Base-by-base conservation (phyloP, 257 asterid genomes). In the Plantago ovata region DNA sequence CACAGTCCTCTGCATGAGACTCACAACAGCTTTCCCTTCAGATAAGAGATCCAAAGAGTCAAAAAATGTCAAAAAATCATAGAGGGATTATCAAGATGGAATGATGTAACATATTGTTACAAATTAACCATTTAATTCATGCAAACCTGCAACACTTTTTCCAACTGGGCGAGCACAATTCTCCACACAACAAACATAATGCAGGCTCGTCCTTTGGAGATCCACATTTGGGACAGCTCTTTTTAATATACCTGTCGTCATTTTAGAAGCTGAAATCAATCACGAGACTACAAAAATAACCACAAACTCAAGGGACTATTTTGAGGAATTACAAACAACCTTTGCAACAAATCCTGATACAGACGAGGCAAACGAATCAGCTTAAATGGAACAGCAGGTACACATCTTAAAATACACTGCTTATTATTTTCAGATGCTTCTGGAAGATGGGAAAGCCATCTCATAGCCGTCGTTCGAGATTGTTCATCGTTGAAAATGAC, bases 101-200 rank as follows among this genome's bases (percentile, higher is more conserved):
- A 21, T 38, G 39, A 23, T 10, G 1, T 1, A 28, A 28, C 7
- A 28, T 6, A 3, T 28, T 28, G 36, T 28, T 28, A 28, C 7
- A 28, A 8, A 28, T 28, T 28, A 28, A 28, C 4, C 36, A 28
- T 28, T 39, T 33, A 66, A 33, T 47, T 46, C 38, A 57, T 43
- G 69, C 40, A 50, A 49, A 92, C 99, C 99, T 89, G 99, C 99
- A 93, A 80, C 97, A 89, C 8, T 76, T 58, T 70, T 67, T 89
- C 99, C 94, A 84, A 73, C 48, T 81, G 11, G 94, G 95, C 1
- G 99, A 89, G 86, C 99, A 93, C 78, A 93, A 56, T 81, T 80
- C 86, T 62, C 97, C 96, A 60, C 99, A 93, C 38, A 93, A 65
- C 73, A 93, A 77, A 78, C 99, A 93, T 57, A 93, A 70, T 36